Evolutionary conservation across 1,139 yeast genomes (phyloP).

Genomic region (Scheffersomyces insectosa): DNA sequence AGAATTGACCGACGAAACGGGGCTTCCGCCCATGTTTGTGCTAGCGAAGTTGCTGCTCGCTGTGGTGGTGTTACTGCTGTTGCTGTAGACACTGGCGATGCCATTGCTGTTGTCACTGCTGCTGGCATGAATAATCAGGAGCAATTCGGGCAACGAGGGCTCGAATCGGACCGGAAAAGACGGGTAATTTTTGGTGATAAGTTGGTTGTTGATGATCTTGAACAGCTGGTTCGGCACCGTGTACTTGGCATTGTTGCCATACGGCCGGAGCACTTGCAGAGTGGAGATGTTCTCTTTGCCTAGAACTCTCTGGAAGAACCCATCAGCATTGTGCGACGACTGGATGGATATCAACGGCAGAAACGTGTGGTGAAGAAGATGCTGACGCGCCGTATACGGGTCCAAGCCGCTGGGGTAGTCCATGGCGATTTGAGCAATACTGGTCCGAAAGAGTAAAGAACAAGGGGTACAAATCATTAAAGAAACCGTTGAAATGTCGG

Average conservation of each 20-base stretch:
- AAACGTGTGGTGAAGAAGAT: slow-evolving; percentile 49
- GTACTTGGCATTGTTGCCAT: slow-evolving; percentile 50
- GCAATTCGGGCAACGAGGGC: slow-evolving; percentile 40
- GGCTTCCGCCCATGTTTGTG: too few relatives aligned
- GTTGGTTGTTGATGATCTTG: slow-evolving; percentile 41
- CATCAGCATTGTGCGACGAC: slow-evolving; percentile 53
- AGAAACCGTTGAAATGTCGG: too few relatives aligned
- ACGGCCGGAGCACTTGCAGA: slow-evolving; percentile 40
- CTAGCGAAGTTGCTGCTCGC: too few relatives aligned
- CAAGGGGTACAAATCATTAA: background rate
- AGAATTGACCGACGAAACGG: too few relatives aligned
- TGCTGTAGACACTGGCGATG: slow-evolving; percentile 7
- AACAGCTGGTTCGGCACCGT: slow-evolving; percentile 37
- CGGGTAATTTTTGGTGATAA: slow-evolving; percentile 44
- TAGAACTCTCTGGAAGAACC: slow-evolving; percentile 38
- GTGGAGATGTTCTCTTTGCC: slow-evolving; percentile 31
- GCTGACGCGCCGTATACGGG: slow-evolving; percentile 45
- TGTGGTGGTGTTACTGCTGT: slow-evolving; percentile 2
- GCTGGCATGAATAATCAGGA: slow-evolving; percentile 32
- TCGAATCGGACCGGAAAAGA: slow-evolving; percentile 49
- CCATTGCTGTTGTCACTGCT: slow-evolving; percentile 2
- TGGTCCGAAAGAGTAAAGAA: background rate
- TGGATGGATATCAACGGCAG: slow-evolving; percentile 61
- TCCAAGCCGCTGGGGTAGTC: slow-evolving; percentile 29
- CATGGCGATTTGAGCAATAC: background rate